Evolutionary conservation across 2,329 filamentous ascomycete genomes (phyloP), one percentile per base, ranked within the genome.

Genomic region (Talaromyces sp.): DNA sequence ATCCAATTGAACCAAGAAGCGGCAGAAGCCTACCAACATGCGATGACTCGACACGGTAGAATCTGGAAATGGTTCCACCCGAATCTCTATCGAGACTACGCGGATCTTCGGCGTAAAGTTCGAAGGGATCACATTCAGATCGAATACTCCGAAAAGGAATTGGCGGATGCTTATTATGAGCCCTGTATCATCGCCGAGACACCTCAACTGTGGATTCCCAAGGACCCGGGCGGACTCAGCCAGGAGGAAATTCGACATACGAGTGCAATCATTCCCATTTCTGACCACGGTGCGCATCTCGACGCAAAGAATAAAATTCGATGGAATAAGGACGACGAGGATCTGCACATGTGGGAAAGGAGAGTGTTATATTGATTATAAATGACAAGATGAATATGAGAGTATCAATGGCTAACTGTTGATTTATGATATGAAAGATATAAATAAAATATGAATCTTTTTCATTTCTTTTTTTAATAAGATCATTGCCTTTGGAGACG

Each of bases 151-250:
- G 81, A 83, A 1, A 80, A 86, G 52, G 79, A 86, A 8, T 82
- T 88, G 66, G 79, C 81, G 4, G 83, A 89, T 39, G 92, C 90
- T 0, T 93, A 91, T 75, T 85, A 84, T 72, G 87, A 92, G 66
- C 91, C 91, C 0, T 85, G 88, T 0, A 82, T 93, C 67, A 83
- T 77, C 12, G 82, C 84, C 64, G 68, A 80, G 58, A 78, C 83
- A 3, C 90, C 90, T 0, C 79, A 89, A 39, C 78, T 96, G 3
- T 96, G 92, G 92, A 90, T 96, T 28, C 91, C 92, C 0, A 81
- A 84, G 62, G 92, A 96, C 70, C 77, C 82, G 0, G 86, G 86
- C 55, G 90, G 91, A 3, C 84, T 96, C 40, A 91, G 88, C 60
- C 83, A 82, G 66, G 88, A 93, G 70, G 91, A 96, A 75, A 81